Evolutionary conservation across 345 rosid genomes (phyloP), one percentile per base, ranked within the genome.

Genomic region (Heritiera littoralis): DNA sequence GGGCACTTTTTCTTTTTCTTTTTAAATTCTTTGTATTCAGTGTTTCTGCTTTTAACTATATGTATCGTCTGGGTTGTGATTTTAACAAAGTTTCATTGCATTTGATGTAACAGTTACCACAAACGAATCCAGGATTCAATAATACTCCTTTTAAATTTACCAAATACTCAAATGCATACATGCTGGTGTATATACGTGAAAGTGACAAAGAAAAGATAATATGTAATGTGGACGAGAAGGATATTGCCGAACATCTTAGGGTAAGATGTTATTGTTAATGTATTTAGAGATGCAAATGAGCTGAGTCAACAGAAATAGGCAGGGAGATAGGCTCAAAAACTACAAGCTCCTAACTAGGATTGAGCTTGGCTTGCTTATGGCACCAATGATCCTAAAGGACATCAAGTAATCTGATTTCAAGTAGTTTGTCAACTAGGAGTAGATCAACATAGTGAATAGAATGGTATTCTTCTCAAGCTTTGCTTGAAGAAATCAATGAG

Each of bases 151-250:
- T 94, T 78, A 92, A 96, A 78, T 94, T 91, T 86, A 92, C 98
- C 61, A 94, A 96, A 82, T 89, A 92, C 81, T 94, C 98, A 58
- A 96, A 96, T 85, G 99, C 99, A 28, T 96, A 96, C 86, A 96
- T 96, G 99, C 95, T 96, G 85, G 99, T 96, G 76, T 96, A 96
- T 78, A 91, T 96, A 76, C 97, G 99, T 73, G 98, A 96, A 78
- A 92, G 92, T 76, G 99, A 94, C 89, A 92, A 92, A 88, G 98
- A 92, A 82, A 94, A 94, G 88, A 94, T 96, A 70, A 92, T 96
- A 70, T 94, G 99, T 83, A 89, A 94, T 75, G 99, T 96, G 81
- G 99, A 92, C 85, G 98, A 96, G 81, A 89, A 92, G 88, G 99
- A 96, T 86, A 94, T 96, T 83, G 98, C 99, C 2, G 97, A 89